Conservation (phyloP, 177 flowering plant species). For the Vitis hybrid region DNA sequence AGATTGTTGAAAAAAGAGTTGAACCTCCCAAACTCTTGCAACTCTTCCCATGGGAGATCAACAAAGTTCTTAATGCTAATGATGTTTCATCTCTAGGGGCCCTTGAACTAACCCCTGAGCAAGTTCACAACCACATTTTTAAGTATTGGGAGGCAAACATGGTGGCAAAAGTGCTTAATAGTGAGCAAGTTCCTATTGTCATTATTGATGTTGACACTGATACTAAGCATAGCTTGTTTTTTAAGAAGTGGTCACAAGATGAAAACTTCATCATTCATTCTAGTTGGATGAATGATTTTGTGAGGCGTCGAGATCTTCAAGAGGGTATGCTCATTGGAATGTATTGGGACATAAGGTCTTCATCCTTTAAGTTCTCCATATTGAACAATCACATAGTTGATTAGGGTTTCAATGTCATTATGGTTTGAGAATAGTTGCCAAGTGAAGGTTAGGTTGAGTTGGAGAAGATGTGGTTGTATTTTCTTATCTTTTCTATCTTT, state of each 20-base stretch:
- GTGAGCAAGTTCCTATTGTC: neutral
- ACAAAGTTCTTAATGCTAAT: neutral
- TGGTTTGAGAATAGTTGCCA: too few relatives aligned
- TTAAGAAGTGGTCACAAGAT: slow-evolving; percentile 13
- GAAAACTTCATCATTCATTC: slow-evolving; percentile 4
- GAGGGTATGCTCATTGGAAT: slow-evolving; percentile 15
- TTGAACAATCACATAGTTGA: neutral
- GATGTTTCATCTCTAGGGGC: slow-evolving; percentile 4
- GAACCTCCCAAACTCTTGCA: slow-evolving; percentile 3
- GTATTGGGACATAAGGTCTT: slow-evolving; percentile 7
- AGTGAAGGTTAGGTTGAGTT: too few relatives aligned
- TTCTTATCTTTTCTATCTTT: too few relatives aligned
- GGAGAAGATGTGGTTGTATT: too few relatives aligned
- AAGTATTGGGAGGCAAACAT: neutral
- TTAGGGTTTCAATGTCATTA: neutral
- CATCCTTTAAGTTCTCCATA: slow-evolving; percentile 10
- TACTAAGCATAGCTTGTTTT: slow-evolving; percentile 1
- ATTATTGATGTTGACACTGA: slow-evolving; percentile 9
- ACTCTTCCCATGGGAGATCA: slow-evolving; percentile 17
- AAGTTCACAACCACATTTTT: neutral
- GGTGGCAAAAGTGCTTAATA: neutral
- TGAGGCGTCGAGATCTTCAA: slow-evolving; percentile 10
- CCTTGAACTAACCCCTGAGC: slow-evolving; percentile 5
- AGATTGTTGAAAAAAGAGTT: slow-evolving; percentile 5
- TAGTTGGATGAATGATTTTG: slow-evolving; percentile 13